phyloP scores from a whole-genome alignment of 495 filamentous ascomycete species.

The Articulospora tetracladia region DNA sequence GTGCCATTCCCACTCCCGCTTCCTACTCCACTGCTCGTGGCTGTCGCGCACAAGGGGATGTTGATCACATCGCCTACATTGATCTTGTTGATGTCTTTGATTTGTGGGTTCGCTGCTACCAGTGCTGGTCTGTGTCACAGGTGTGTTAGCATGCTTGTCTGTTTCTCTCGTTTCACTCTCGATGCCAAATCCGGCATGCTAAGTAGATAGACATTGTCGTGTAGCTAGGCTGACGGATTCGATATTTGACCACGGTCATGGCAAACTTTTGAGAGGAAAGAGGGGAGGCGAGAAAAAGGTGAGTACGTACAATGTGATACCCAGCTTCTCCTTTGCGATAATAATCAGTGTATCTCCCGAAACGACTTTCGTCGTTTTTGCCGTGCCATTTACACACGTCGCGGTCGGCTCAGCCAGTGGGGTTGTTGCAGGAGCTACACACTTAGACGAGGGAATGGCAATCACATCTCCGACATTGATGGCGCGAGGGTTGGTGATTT shows the following conservation, averaged over 20 bases:
- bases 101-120: slow-evolving; percentile 1
- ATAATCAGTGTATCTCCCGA: slow-evolving; percentile 5
- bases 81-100: neutral
- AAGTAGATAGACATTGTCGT: too few species aligned
- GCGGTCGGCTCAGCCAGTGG: neutral
- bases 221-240: too few species aligned
- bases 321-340: slow-evolving; percentile 9
- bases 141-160: too few species aligned
- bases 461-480: slow-evolving; percentile 7
- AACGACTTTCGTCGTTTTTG: neutral
- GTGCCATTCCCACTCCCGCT: too few species aligned
- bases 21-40: too few species aligned
- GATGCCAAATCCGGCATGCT: too few species aligned
- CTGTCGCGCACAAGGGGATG: neutral
- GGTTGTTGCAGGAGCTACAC: neutral
- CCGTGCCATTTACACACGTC: slow-evolving; percentile 3
- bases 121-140: too few species aligned
- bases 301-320: slow-evolving; percentile 3
- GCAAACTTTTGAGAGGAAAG: too few species aligned
- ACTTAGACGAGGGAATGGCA: neutral
- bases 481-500: slow-evolving; percentile 3
- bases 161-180: too few species aligned
- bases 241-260: too few species aligned
- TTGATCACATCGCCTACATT: slow-evolving; percentile 2
- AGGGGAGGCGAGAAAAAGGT: too few species aligned